Conservation (phyloP, 2,329 filamentous ascomycete genomes). For the Aureobasidium vineae region DNA sequence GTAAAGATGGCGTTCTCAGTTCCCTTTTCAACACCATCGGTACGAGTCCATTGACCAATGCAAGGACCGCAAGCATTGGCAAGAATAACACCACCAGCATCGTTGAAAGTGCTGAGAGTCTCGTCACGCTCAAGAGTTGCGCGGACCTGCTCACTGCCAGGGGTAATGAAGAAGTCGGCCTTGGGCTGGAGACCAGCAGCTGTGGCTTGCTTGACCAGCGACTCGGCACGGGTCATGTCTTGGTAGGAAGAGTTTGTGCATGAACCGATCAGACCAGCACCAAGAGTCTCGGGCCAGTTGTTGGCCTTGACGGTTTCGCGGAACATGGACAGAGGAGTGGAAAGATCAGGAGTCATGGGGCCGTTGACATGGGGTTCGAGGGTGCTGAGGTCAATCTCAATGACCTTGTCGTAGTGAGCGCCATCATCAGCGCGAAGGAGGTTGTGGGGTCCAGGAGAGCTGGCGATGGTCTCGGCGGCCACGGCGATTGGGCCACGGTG, state of each 20-base stretch:
- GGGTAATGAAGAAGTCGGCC: conserved; percentile 92
- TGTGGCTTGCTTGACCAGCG: conserved; percentile 86
- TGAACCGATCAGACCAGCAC: conserved; percentile 91
- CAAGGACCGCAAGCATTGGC: conserved; percentile 90
- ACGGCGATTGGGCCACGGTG: conserved; percentile 69
- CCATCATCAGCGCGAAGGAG: conserved; percentile 74
- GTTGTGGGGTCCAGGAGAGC: conserved; percentile 57
- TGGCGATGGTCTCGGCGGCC: conserved; percentile 62
- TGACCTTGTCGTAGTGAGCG: conserved; percentile 84
- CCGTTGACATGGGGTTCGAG: conserved; percentile 97
- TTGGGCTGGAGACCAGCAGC: conserved; percentile 87
- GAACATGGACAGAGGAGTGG: conserved; percentile 88
- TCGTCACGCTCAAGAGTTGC: conserved; percentile 88
- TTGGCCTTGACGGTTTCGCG: conserved; percentile 79
- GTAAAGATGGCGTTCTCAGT: conserved; percentile 92
- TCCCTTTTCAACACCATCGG: conserved; percentile 79
- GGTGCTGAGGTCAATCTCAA: conserved; percentile 84
- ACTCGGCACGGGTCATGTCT: conserved; percentile 95
- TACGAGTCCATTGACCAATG: conserved; percentile 93
- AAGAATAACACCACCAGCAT: conserved; percentile 82
- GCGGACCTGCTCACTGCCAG: conserved; percentile 93
- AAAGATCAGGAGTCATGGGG: conserved; percentile 92
- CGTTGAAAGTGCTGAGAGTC: conserved; percentile 79
- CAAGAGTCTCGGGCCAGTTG: conserved; percentile 86
- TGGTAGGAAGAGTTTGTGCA: conserved; percentile 99